Base-by-base conservation (phyloP, 768 basidiomycete genomes). In the Kwoniella shandongensis region DNA sequence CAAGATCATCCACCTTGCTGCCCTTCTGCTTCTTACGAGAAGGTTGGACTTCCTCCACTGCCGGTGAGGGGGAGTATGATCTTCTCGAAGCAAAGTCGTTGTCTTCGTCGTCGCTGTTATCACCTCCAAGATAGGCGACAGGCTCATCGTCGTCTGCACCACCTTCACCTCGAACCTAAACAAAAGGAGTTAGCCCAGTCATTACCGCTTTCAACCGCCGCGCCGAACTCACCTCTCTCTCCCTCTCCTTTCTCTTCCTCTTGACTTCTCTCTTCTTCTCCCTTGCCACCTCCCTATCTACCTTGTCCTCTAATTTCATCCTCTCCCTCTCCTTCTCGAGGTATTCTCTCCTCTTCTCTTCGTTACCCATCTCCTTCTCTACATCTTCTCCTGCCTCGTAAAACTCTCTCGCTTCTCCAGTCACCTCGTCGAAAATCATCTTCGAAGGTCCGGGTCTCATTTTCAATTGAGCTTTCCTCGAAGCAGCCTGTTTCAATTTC, bases 211-310 rank as follows among this genome's bases (percentile, higher is more conserved):
- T 46, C 18, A 39, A 26, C 7, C 32, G 11, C 32, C 22, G n/a
- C 5, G 25, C 29, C 11, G 56, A 77, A 67, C 74, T 54, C 44
- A 76, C 81, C 69, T 76, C 80, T 52, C 77, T 79, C 70, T 89
- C 88, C 35, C 83, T 81, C 54, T 90, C 87, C 78, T 93, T 94
- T 70, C 88, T 80, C 78, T 92, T 94, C 61, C 89, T 79, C 80
- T 94, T 96, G 82, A 89, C 92, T 76, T 96, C 93, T 61, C 82
- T 79, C 78, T 86, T 88, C 82, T 91, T 93, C 71, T 88, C 89
- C 74, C 82, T 87, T 5, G 88, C 91, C 65, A 89, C 84, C 57
- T 83, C 83, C 77, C 88, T 88, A 78, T 99, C 94, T 42, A 78
- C 54, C 44, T 85, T 80, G 72, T 94, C 90, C 23, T 82, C 83